These are phyloP conservation scores for Phaffia rhodozyma DNA, from an alignment of 1,284 basidiomycete species.

Conservation along the genomic window DNA sequence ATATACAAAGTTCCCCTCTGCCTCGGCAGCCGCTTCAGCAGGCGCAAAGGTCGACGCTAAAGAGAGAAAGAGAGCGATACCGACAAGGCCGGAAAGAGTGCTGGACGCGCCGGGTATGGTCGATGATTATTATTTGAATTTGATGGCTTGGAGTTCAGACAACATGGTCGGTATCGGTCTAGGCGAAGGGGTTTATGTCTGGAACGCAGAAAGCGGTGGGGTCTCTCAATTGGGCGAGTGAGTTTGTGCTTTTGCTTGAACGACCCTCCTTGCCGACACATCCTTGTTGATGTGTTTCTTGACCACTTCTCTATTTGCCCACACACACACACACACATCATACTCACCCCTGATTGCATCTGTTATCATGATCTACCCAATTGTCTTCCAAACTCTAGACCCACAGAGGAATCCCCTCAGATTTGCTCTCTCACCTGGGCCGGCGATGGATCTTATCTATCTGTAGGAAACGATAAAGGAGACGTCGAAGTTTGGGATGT, in stretches of 20 bases:
- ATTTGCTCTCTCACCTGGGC: slow-evolving; percentile 72
- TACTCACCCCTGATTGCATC: neutral
- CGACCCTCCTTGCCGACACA: too few relatives aligned
- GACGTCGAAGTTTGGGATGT: slow-evolving; percentile 95
- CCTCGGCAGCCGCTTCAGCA: neutral
- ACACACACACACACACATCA: too few relatives aligned
- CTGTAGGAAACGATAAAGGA: slow-evolving; percentile 71
- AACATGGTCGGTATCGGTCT: slow-evolving; percentile 84
- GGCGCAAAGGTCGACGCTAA: slow-evolving; percentile 11
- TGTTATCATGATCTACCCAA: neutral
- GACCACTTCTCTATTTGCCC: too few relatives aligned
- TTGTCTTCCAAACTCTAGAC: neutral
- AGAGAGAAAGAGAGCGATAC: slow-evolving; percentile 58
- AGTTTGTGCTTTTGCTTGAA: slow-evolving; percentile 21
- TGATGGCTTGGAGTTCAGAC: slow-evolving; percentile 74
- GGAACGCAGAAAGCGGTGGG: slow-evolving; percentile 80
- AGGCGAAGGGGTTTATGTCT: slow-evolving; percentile 70
- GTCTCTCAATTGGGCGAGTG: slow-evolving; percentile 55
- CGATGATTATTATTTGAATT: slow-evolving; percentile 95
- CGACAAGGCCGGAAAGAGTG: slow-evolving; percentile 74
- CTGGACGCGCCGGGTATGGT: slow-evolving; percentile 90
- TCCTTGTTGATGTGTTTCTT: too few relatives aligned
- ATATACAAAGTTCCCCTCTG: slow-evolving; percentile 12
- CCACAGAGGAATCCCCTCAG: slow-evolving; percentile 42
- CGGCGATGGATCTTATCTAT: slow-evolving; percentile 74